Evolutionary conservation across 805 yeast genomes (phyloP).

Genomic region (Suhomyces sp.): DNA sequence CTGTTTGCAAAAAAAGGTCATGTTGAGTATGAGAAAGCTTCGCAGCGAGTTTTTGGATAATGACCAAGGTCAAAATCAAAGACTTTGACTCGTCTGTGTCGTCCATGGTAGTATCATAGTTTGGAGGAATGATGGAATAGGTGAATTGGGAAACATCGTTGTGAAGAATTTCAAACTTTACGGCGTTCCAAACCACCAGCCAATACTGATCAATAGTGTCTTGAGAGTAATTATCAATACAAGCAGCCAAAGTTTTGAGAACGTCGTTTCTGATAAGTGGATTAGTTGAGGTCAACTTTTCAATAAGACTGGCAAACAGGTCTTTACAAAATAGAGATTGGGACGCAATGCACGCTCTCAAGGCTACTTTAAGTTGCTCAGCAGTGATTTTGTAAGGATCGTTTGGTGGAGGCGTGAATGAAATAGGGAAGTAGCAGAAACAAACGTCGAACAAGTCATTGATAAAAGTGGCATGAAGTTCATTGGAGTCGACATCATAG

Average conservation of each 20-base stretch:
- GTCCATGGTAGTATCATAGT: conserved; percentile 19
- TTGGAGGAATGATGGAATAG: conserved; percentile 30
- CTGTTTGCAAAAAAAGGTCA: conserved; percentile 37
- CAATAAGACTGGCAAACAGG: conserved; percentile 71
- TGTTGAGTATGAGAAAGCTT: conserved; percentile 30
- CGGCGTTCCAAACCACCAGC: conserved; percentile 78
- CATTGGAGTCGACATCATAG: conserved; percentile 20
- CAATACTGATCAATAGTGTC: conserved; percentile 57
- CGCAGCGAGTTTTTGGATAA: conserved; percentile 39
- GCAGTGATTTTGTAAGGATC: conserved; percentile 84
- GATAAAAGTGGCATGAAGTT: conserved; percentile 39
- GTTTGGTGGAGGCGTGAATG: conserved; percentile 87
- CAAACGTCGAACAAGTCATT: conserved; percentile 81
- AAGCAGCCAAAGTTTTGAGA: conserved; percentile 54
- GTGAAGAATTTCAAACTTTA: conserved; percentile 86
- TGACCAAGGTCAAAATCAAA: conserved; percentile 35
- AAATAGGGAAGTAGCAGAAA: conserved; percentile 95
- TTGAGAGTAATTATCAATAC: conserved; percentile 51
- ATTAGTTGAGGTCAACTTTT: conserved; percentile 75
- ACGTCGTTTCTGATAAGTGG: conserved; percentile 73
- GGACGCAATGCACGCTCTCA: conserved; percentile 63
- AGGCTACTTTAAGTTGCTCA: conserved; percentile 58
- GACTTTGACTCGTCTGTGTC: conserved; percentile 37
- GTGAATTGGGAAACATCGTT: conserved; percentile 46
- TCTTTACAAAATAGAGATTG: conserved; percentile 65